Percentiles rank a stretch among this genome's conserved stretches.
These are phyloP conservation scores for Silene coronaria DNA, from an alignment of 179 eudicot genomes.

Conservation along the genomic window DNA sequence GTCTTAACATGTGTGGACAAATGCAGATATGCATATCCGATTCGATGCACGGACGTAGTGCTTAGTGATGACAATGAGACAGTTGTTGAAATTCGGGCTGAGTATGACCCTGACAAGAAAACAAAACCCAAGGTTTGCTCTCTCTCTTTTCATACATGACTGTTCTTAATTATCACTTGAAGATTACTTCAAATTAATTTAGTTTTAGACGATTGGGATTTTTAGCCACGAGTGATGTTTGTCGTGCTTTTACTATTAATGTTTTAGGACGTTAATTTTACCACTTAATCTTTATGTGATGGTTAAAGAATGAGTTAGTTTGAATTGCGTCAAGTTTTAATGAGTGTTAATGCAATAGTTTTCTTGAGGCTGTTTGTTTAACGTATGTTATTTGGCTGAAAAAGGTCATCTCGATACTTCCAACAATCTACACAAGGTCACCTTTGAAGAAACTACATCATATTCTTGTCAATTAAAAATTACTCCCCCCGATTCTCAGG, in stretches of 20 bases:
- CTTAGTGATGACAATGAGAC: constrained; percentile 78
- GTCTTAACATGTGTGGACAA: background rate
- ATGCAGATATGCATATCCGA: constrained; percentile 86
- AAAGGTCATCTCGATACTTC: background rate
- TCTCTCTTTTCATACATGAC: background rate
- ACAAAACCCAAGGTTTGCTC: constrained; percentile 72
- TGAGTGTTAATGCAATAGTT: background rate
- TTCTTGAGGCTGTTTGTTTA: background rate
- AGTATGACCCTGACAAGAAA: constrained; percentile 84
- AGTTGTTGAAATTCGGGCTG: constrained; percentile 73
- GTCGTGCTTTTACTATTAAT: no score
- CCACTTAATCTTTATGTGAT: background rate
- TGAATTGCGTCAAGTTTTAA: background rate
- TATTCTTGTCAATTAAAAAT: background rate
- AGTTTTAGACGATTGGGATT: background rate
- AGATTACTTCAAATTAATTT: background rate
- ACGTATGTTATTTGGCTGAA: no score
- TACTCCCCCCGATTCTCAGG: no score
- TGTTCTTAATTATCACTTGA: background rate
- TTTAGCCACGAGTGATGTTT: no score
- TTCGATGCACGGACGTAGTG: constrained; percentile 74
- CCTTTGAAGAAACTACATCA: background rate
- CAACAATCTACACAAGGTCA: background rate
- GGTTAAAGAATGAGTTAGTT: background rate
- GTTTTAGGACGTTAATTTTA: no score